Conservation (phyloP, 1,139 yeast genomes). For the Magnusiomyces magnusii region DNA sequence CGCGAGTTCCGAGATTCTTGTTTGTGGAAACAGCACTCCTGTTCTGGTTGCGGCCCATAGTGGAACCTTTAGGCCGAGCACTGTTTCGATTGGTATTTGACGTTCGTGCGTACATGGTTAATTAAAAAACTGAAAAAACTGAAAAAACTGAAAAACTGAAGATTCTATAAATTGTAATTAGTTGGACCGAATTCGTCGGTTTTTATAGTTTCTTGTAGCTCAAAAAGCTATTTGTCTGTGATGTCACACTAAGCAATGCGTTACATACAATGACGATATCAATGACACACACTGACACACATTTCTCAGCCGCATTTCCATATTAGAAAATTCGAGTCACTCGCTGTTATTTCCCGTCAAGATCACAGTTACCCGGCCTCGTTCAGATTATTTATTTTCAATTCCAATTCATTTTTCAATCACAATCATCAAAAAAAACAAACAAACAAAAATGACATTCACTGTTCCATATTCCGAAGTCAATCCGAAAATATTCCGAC, state of each 20-base stretch:
- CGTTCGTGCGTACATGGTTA: background rate
- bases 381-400: too few species aligned
- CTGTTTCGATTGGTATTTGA: too few species aligned
- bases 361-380: background rate
- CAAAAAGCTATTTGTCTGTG: background rate
- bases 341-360: background rate
- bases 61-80: conserved; percentile 5
- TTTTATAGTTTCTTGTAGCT: background rate
- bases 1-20: background rate
- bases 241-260: too few species aligned
- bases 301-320: background rate
- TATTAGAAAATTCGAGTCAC: background rate
- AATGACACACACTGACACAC: background rate
- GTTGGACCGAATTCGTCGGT: too few species aligned
- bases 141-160: too few species aligned
- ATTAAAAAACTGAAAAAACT: too few species aligned
- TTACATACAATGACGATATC: too few species aligned
- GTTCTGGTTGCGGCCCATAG: conserved; percentile 4
- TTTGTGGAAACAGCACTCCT: background rate
- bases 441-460: too few species aligned
- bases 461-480: background rate
- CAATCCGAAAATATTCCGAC: conserved; percentile 5
- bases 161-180: too few species aligned
- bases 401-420: too few species aligned
- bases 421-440: too few species aligned